Base-by-base conservation (phyloP, 495 filamentous ascomycete genomes). In the Penicillium cinerascens region DNA sequence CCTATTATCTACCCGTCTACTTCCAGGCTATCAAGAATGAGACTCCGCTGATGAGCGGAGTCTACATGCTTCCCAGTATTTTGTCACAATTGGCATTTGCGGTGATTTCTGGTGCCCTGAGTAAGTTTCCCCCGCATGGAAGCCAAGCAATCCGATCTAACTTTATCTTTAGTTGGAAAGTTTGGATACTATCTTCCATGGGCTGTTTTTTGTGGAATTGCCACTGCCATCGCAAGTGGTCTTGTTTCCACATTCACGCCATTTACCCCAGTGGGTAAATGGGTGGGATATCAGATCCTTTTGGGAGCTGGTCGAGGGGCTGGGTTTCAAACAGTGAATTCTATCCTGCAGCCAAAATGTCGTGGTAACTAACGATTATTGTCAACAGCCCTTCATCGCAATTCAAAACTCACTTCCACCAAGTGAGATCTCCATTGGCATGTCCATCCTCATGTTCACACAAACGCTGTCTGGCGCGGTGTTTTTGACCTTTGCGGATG, bases 231-330 rank as follows among this genome's bases (percentile, higher is more conserved):
- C 40, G 77, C 73, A 11, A 65, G 68, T 15, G 81, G 81, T 3
- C 62, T 86, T 27, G 53, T 81, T 17, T 76, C 77, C 17, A 80
- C 76, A 11, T 68, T 79, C 7, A 61, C 63, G 5, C 73, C 74
- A 2, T 39, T 54, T 3, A 82, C 78, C 11, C 44, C 65, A 0
- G 51, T 67, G 0, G 75, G 66, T 23, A 77, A 61, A 40, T 82
- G 79, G 76, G 66, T 83, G 29, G 81, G 81, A 25, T 84, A 80
- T 55, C 78, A 83, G 55, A 73, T 83, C 35, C 58, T 86, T 8
- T 53, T 70, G 7, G 82, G 82, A 11, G 54, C 69, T 15, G 78
- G 78, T n/a, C 74, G 74, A 39, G 81, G 82, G 10, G 55, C 67
- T 0, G 77, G 67, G 1, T 63, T 80, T 48, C 78, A 81, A 49